Evolutionary conservation across 257 asterid species (phyloP).

Genomic region (Rhazya stricta): DNA sequence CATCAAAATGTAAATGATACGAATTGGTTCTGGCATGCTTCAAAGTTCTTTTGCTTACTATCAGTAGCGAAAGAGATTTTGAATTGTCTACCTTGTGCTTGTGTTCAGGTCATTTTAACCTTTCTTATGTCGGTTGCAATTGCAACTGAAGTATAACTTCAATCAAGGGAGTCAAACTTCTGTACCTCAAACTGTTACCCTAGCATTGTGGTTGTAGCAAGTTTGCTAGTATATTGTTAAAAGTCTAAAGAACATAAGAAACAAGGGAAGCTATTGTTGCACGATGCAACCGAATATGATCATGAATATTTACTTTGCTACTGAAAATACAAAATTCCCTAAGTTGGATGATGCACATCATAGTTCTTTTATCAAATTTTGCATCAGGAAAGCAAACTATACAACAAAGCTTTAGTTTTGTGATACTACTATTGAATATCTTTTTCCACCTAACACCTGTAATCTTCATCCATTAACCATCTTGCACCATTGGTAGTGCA

Average conservation of each 20-base stretch:
- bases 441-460: not conserved
- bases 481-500: not conserved
- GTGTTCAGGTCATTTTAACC: not conserved
- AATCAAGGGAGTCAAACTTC: not conserved
- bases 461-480: not conserved
- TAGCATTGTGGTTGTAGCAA: not conserved
- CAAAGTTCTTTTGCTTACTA: not conserved
- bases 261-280: not conserved
- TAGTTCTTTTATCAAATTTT: not conserved
- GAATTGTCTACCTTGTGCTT: not conserved
- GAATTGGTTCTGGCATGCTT: not conserved
- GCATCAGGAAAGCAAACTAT: not conserved
- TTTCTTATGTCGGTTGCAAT: not conserved
- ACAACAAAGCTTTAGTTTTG: not conserved
- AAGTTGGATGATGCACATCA: not conserved
- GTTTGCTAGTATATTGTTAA: slow-evolving; percentile 1
- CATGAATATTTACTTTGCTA: not conserved
- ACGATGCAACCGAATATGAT: not conserved
- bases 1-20: not conserved
- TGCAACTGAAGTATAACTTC: not conserved
- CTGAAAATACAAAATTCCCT: not conserved
- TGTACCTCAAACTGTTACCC: not conserved
- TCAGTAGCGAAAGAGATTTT: not conserved
- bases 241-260: not conserved
- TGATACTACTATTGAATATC: not conserved